Evolutionary conservation across 805 yeast species (phyloP), one percentile per base, ranked within the genome.

Genomic region (Starmerella floricola): DNA sequence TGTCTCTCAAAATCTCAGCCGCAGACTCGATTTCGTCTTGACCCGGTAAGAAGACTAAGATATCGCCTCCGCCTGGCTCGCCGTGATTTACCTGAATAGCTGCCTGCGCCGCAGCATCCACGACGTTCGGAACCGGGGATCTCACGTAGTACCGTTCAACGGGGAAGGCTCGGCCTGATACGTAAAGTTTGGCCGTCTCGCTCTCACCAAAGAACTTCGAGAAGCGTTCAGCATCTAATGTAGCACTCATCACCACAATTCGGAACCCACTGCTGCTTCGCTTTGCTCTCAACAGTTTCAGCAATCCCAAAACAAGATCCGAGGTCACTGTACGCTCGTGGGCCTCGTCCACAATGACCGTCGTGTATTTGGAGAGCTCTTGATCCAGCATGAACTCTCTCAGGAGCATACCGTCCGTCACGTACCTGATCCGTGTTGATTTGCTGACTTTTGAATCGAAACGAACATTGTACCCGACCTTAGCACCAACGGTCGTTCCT

Each of bases 391-490:
- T 81, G 49, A 87, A 62, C 59, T 91, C 97, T 58, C 98, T 73
- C 42, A 91, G 63, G 17, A 91, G 70, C 97, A 91, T 88, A 77
- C 98, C 98, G 65, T 91, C 98, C 0, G 98, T 91, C 35, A 88
- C 65, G 57, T 85, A 91, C 57, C 85, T 84, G 51, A 91, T 62
- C 52, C 73, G 73, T 0, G 98, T 88, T 11, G 56, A 57, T 4
- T 68, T 59, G 23, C 71, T 58, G 5, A 80, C 70, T 43, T 70
- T 64, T 57, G 86, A 83, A 53, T 87, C 85, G 59, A 88, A 91
- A 58, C 98, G 72, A 33, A 88, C 97, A 40, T 93, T 78, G 63
- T 83, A 88, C 49, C 98, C 98, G 26, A 88, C 94, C 39, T 73
- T 78, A 27, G 71, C 72, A 18, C 98, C 97, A 8, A 88, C 57